phyloP scores from a whole-genome alignment of 495 filamentous ascomycete species.

The Hypoxylon fuscum region DNA sequence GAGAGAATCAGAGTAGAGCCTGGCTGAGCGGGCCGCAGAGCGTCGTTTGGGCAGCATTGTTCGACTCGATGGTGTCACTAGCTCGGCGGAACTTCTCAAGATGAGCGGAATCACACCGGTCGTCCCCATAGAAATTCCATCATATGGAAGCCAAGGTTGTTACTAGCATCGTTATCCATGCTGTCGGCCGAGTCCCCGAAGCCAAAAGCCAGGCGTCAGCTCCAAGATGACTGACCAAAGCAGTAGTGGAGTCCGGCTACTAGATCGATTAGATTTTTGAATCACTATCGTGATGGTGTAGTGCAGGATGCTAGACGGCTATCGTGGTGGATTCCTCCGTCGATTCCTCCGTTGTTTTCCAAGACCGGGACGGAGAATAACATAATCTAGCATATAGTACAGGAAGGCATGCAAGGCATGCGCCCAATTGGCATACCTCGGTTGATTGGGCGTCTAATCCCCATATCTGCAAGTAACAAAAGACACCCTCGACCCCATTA shows the following conservation, averaged over 20 bases:
- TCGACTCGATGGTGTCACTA: neutral
- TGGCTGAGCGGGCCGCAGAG: neutral
- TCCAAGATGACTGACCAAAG: constrained; percentile 1
- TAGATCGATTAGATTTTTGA: constrained; percentile 28
- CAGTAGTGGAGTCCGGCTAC: constrained; percentile 26
- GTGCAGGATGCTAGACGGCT: constrained; percentile 13
- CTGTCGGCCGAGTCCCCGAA: constrained; percentile 18
- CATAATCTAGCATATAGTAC: constrained; percentile 19
- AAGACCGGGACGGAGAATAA: constrained; percentile 20
- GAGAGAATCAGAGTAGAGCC: neutral
- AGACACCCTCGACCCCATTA: constrained; percentile 18
- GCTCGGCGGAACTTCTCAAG: constrained; percentile 16
- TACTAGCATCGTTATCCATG: constrained; percentile 25
- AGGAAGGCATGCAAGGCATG: constrained; percentile 3
- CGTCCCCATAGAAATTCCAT: constrained; percentile 12
- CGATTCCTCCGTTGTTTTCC: neutral
- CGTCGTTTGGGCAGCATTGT: constrained; percentile 1
- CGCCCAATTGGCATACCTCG: constrained; percentile 2
- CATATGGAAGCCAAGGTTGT: constrained; percentile 22
- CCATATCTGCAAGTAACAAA: constrained; percentile 27
- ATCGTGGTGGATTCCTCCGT: constrained; percentile 16
- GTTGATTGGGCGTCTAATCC: constrained; percentile 19
- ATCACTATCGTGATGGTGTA: constrained; percentile 3
- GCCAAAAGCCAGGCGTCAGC: neutral
- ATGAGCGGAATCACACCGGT: constrained; percentile 1